phyloP scores from a whole-genome alignment of 768 basidiomycete genomes.

The Cystobasidium onofrii region DNA sequence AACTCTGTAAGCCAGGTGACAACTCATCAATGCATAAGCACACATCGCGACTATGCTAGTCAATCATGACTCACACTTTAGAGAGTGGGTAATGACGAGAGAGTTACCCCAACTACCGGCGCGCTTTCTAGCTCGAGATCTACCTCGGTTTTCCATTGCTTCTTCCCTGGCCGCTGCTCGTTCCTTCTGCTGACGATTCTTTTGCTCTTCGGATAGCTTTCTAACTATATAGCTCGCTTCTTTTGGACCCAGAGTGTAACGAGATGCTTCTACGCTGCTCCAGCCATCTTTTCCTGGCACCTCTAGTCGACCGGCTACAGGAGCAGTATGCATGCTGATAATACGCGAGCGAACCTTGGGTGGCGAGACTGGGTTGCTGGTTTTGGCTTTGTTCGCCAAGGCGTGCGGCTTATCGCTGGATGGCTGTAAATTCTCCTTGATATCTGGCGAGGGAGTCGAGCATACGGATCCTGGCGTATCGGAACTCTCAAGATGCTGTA shows the following conservation, averaged over 20 bases:
- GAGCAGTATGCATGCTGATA: constrained; percentile 2
- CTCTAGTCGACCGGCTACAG: neutral
- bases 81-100: neutral
- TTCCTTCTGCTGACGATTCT: constrained; percentile 15
- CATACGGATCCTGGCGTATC: neutral
- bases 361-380: constrained; percentile 13
- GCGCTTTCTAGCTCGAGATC: constrained; percentile 18
- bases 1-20: too few species aligned
- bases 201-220: constrained; percentile 16
- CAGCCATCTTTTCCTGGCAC: neutral
- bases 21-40: too few species aligned
- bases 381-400: neutral
- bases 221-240: constrained; percentile 22
- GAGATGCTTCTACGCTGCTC: constrained; percentile 11
- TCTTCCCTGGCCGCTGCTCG: neutral
- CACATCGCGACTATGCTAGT: too few species aligned
- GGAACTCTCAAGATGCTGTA: constrained; percentile 5
- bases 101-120: constrained; percentile 15
- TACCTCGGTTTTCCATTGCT: neutral
- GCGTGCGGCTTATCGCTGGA: neutral
- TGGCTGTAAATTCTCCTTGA: neutral
- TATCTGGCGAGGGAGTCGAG: neutral
- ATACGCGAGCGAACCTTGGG: constrained; percentile 13
- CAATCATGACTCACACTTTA: neutral
- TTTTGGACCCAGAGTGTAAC: constrained; percentile 11